Percentiles rank a stretch among this genome's conserved stretches.
Evolutionary conservation across 148 eudicot genomes (phyloP).

Genomic region (Drosera capensis): DNA sequence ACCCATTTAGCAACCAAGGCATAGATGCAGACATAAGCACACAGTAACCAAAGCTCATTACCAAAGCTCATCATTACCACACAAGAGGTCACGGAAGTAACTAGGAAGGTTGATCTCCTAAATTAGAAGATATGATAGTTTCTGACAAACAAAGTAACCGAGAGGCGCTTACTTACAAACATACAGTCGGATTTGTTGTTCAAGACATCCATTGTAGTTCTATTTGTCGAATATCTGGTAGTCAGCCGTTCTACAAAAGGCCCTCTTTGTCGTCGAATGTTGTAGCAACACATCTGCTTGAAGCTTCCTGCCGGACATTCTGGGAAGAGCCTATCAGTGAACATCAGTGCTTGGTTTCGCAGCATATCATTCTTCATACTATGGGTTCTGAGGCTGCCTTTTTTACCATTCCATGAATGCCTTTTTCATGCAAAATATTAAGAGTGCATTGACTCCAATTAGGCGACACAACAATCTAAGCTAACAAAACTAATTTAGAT

Average conservation of each 20-base stretch:
- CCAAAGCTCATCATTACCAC: no score
- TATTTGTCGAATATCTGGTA: constrained; percentile 38
- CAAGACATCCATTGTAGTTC: constrained; percentile 34
- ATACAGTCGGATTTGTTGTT: constrained; percentile 18
- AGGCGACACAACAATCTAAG: not conserved
- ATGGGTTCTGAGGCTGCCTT: constrained; percentile 11
- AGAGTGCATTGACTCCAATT: not conserved
- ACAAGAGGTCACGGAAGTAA: not conserved
- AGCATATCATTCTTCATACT: constrained; percentile 12
- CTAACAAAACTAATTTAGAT: not conserved
- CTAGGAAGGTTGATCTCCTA: not conserved
- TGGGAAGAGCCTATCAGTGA: constrained; percentile 10
- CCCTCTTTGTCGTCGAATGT: constrained; percentile 23
- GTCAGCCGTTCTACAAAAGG: constrained; percentile 19
- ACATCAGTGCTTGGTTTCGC: constrained; percentile 11
- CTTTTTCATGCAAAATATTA: constrained; percentile 12
- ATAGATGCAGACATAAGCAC: no score
- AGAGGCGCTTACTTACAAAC: constrained; percentile 39
- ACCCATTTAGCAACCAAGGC: no score
- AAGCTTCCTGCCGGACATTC: constrained; percentile 8
- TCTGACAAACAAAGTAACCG: constrained; percentile 2
- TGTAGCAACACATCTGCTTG: constrained; percentile 24
- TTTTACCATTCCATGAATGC: constrained; percentile 22
- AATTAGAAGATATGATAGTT: not conserved
- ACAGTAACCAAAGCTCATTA: no score